Conservation (phyloP, 129 eudicot species). For the Flaveria trinervia region DNA sequence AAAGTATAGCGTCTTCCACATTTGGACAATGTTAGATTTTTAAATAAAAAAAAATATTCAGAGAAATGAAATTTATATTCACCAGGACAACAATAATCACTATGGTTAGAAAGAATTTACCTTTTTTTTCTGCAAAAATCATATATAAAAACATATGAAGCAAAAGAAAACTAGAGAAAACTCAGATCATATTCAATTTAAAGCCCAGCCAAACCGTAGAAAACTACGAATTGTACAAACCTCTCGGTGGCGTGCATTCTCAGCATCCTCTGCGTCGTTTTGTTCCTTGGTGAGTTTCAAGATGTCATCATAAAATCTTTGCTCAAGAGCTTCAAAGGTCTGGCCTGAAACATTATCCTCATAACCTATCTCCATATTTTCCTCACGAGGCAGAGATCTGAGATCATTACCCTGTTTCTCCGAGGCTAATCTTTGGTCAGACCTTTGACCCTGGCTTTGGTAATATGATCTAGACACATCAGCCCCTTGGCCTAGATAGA, state of each 20-base stretch:
- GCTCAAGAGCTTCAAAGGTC: conserved; percentile 82
- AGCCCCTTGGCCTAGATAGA: conserved; percentile 62
- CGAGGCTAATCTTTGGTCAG: conserved; percentile 52
- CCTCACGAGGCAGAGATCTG: conserved; percentile 65
- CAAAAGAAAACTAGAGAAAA: no score
- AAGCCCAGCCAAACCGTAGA: no score
- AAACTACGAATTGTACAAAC: conserved; percentile 38
- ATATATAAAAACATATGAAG: no score
- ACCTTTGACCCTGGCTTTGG: conserved; percentile 68
- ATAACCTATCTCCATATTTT: conserved; percentile 74
- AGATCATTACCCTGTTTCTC: conserved; percentile 66
- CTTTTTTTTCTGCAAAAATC: no score
- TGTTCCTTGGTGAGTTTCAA: conserved; percentile 75
- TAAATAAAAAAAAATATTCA: no score
- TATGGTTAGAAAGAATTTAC: no score
- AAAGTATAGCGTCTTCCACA: no score
- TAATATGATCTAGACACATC: conserved; percentile 62
- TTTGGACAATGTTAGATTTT: no score
- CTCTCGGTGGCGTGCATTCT: conserved; percentile 86
- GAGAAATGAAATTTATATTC: no score
- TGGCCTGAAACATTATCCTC: conserved; percentile 54
- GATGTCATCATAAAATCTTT: conserved; percentile 75
- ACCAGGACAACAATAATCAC: no score
- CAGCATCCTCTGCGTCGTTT: conserved; percentile 85
- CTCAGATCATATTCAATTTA: no score